Conservation (phyloP, 345 rosid genomes). For the Salix arbutifolia region DNA sequence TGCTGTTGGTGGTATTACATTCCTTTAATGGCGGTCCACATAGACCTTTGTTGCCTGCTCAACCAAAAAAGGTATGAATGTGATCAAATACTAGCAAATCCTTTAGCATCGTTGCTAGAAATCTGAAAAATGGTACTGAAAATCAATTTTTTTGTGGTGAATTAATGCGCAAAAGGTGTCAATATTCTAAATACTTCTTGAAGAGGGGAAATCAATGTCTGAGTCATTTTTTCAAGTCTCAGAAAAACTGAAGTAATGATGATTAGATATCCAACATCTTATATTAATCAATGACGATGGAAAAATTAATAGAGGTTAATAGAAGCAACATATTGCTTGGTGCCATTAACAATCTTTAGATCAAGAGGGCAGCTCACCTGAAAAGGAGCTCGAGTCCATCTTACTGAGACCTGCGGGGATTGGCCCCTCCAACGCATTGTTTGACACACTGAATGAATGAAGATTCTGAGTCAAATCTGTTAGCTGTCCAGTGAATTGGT, state of each 20-base stretch:
- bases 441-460: constrained; percentile 39
- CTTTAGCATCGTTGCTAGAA: not conserved
- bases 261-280: not conserved
- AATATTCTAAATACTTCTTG: not conserved
- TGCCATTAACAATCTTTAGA: not conserved
- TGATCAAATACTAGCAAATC: not conserved
- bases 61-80: not conserved
- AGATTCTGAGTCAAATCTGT: constrained; percentile 47
- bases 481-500: constrained; percentile 51
- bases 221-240: not conserved
- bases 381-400: constrained; percentile 32
- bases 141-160: not conserved
- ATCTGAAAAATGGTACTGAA: not conserved
- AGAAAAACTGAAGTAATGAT: not conserved
- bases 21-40: constrained; percentile 55
- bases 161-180: not conserved
- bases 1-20: not conserved
- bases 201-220: not conserved
- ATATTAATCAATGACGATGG: not conserved
- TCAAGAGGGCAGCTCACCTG: constrained; percentile 34
- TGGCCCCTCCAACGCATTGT: constrained; percentile 55
- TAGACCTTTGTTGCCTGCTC: constrained; percentile 62
- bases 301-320: not conserved
- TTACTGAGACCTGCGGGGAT: constrained; percentile 47
- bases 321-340: not conserved